phyloP scores from a whole-genome alignment of 2,329 filamentous ascomycete species.

The Aspergillus luchuensis region DNA sequence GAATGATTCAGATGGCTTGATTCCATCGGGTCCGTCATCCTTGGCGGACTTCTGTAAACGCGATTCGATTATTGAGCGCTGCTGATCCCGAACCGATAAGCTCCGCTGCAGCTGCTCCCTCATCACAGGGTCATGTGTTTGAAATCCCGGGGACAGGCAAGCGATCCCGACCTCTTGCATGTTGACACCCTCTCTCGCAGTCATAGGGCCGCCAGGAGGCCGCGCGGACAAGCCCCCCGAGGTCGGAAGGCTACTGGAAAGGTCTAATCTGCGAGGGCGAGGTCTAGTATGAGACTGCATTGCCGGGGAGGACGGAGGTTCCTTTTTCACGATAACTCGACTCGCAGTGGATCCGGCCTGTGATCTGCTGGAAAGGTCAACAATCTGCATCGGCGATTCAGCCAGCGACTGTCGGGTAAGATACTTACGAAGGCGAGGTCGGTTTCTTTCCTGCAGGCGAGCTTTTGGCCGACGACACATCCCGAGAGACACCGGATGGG shows the following conservation, averaged over 20 bases:
- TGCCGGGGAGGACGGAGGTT: slow-evolving; percentile 79
- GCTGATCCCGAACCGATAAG: slow-evolving; percentile 88
- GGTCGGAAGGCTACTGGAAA: slow-evolving; percentile 47
- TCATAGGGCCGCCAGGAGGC: slow-evolving; percentile 68
- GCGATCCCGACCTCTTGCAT: slow-evolving; percentile 94
- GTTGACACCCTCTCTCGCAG: slow-evolving; percentile 73
- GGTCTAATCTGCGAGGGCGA: slow-evolving; percentile 49
- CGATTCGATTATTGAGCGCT: slow-evolving; percentile 91
- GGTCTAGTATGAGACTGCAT: slow-evolving; percentile 63
- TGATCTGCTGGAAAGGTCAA: slow-evolving; percentile 27
- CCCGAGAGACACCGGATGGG: slow-evolving; percentile 34
- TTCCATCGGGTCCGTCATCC: slow-evolving; percentile 65
- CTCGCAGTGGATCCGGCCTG: slow-evolving; percentile 58
- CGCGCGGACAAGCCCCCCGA: slow-evolving; percentile 61
- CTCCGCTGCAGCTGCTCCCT: slow-evolving; percentile 93
- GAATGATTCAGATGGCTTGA: slow-evolving; percentile 57
- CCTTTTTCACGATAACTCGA: slow-evolving; percentile 95
- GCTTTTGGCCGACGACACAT: slow-evolving; percentile 37
- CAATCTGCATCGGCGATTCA: slow-evolving; percentile 3
- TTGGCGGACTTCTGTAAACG: slow-evolving; percentile 86
- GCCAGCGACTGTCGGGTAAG: neutral
- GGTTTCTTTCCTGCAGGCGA: slow-evolving; percentile 41
- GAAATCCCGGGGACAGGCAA: slow-evolving; percentile 91
- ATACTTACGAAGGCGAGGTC: slow-evolving; percentile 53
- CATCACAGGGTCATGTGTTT: slow-evolving; percentile 95